These are phyloP conservation scores for Saitozyma podzolica DNA, from an alignment of 768 basidiomycete genomes.

Conservation along the genomic window DNA sequence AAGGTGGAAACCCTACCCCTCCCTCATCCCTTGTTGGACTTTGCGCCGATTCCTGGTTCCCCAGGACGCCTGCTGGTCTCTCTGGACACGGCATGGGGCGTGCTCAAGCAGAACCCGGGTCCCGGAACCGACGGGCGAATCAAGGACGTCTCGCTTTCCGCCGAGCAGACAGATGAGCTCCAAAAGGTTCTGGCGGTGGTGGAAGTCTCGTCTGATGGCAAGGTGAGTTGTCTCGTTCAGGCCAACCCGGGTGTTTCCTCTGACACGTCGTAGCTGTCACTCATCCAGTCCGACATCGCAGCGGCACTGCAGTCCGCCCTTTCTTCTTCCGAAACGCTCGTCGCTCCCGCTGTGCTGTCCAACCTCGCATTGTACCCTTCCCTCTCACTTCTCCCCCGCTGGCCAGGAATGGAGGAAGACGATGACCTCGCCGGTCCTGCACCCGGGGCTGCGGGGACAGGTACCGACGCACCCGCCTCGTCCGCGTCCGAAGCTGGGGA, in stretches of 20 bases:
- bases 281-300: too few species aligned
- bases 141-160: slow-evolving; percentile 7
- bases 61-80: slow-evolving; percentile 30
- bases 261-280: too few species aligned
- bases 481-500: slow-evolving; percentile 1
- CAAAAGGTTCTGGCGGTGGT: slow-evolving; percentile 12
- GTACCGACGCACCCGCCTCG: neutral
- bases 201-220: slow-evolving; percentile 16
- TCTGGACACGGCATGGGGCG: slow-evolving; percentile 46
- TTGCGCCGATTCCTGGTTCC: slow-evolving; percentile 22
- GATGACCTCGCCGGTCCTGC: slow-evolving; percentile 30
- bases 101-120: slow-evolving; percentile 33
- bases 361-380: slow-evolving; percentile 38
- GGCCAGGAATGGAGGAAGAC: slow-evolving; percentile 48
- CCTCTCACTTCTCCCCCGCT: slow-evolving; percentile 43
- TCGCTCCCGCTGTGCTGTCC: slow-evolving; percentile 6
- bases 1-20: slow-evolving; percentile 31
- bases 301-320: too few species aligned
- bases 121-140: slow-evolving; percentile 1
- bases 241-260: too few species aligned
- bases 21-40: slow-evolving; percentile 39
- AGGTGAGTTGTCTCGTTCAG: slow-evolving; percentile 15
- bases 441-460: slow-evolving; percentile 1
- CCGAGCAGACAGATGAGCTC: slow-evolving; percentile 16
- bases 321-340: neutral